These are phyloP conservation scores for Cercophora scortea DNA, from an alignment of 495 filamentous ascomycete species.

Conservation along the genomic window DNA sequence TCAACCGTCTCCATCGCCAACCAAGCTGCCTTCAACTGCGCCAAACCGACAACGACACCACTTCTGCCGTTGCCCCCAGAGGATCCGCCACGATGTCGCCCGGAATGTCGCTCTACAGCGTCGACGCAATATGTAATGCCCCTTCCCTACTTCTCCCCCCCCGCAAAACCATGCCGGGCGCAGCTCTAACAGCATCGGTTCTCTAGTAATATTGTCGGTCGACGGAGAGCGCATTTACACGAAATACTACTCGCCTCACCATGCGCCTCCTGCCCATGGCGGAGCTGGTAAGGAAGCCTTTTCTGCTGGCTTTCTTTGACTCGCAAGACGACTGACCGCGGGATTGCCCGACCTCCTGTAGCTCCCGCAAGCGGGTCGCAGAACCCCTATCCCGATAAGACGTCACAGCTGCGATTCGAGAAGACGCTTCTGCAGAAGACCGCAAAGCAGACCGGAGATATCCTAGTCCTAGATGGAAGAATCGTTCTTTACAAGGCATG, in stretches of 20 bases:
- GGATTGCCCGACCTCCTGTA: background rate
- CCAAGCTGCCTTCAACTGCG: background rate
- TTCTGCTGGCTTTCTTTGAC: background rate
- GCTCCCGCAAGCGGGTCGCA: slow-evolving; percentile 18
- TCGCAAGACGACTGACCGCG: background rate
- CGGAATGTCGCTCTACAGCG: slow-evolving; percentile 77
- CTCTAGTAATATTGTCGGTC: slow-evolving; percentile 55
- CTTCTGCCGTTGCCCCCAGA: background rate
- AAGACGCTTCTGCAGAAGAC: slow-evolving; percentile 95
- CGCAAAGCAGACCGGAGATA: slow-evolving; percentile 86
- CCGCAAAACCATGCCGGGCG: background rate
- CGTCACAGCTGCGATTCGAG: slow-evolving; percentile 91
- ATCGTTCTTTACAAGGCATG: slow-evolving; percentile 68
- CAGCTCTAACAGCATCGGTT: background rate
- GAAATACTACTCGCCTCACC: slow-evolving; percentile 90
- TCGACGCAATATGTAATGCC: slow-evolving; percentile 73
- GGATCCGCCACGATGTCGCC: slow-evolving; percentile 30
- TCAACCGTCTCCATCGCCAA: background rate
- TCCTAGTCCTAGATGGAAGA: slow-evolving; percentile 92
- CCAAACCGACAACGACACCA: slow-evolving; percentile 1
- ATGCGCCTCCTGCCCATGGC: slow-evolving; percentile 42
- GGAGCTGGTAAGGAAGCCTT: slow-evolving; percentile 6
- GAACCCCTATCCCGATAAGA: slow-evolving; percentile 82
- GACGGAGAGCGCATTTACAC: slow-evolving; percentile 86
- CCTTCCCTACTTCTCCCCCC: background rate